Evolutionary conservation across 345 rosid species (phyloP), one percentile per base, ranked within the genome.

Genomic region (Brassica napus): DNA sequence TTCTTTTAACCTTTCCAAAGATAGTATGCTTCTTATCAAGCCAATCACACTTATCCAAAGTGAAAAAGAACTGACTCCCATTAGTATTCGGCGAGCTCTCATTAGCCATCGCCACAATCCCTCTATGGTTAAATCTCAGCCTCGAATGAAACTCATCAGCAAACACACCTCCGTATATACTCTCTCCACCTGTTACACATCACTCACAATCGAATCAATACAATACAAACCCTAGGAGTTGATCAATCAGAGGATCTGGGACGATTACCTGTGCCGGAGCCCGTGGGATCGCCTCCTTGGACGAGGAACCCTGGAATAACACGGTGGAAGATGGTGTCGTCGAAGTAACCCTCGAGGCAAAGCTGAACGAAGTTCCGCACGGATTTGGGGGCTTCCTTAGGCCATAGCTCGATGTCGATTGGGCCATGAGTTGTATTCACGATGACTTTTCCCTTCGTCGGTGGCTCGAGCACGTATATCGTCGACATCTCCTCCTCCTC

Each of bases 11-110:
- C 98, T 95, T 95, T 24, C 97, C 97, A 32, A 88, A 95, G 76
- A 93, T 95, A 32, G 98, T 95, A 55, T 90, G 87, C 78, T 93
- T 87, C 47, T 73, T 64, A 72, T 93, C 97, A 79, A 95, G 93
- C 98, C 98, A 93, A 60, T 95, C 97, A 67, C 88, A 90, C 74
- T 86, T 90, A 89, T 93, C 99, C 86, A 95, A 85, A 23, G 99
- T 83, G 60, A 93, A 86, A 74, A 95, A 95, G 83, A 95, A 95
- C 81, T 93, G 98, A 77, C 97, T 95, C 30, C 98, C 98, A 82
- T 93, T 95, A 0, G 99, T 82, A 83, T 93, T 87, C 0, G 96
- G 94, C 6, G 86, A 57, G 73, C 97, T 91, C 30, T 90, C 92
- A 87, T 93, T 93, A 11, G 97, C 99, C 86, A 94, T 93, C 2